Base-by-base conservation (phyloP, 176 grass and related monocot genomes). In the Phragmites australis region DNA sequence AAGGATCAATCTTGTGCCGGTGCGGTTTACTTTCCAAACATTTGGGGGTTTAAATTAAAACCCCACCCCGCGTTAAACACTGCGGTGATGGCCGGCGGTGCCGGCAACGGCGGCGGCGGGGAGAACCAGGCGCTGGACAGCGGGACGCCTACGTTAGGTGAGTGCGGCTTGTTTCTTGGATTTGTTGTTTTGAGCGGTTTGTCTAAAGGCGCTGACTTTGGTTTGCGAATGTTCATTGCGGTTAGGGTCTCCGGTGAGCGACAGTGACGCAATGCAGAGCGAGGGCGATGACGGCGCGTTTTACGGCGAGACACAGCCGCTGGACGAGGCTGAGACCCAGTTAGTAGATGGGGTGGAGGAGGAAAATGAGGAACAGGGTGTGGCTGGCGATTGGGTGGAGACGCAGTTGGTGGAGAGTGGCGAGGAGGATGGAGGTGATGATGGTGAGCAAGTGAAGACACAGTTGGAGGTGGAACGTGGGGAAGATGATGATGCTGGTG, bases 341-440 rank as follows among this genome's bases (percentile, higher is more conserved):
- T 45, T 79, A 17, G 16, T 64, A 57, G 87, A 70, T 21, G 87
- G 39, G 52, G 61, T 43, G 65, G 63, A 74, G 70, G 68, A 11
- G 19, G 68, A 44, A 41, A 55, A 19, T 9, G n/a, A 75, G 3
- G 53, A 49, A 9, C 55, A 49, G 1, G 75, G 61, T 41, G 47
- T 65, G 77, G 39, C 77, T 70, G 54, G 40, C 3, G 71, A 65
- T 74, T 86, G 76, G 76, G 27, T 0, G 26, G 84, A 81, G 39
- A 89, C 77, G 0, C 87, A 85, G 64, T 47, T 89, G 77, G 77
- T 76, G 37, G 87, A 80, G 70, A 76, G 43, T 1, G 61, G 47
- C 8, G 67, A 80, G 61, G 81, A 76, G 45, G 30, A 71, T 48
- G 80, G 40, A 0, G 39, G 19, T 54, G 79, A 19, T 2, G 14